Base-by-base conservation (phyloP, 768 basidiomycete genomes). In the Mycena kentingensis region DNA sequence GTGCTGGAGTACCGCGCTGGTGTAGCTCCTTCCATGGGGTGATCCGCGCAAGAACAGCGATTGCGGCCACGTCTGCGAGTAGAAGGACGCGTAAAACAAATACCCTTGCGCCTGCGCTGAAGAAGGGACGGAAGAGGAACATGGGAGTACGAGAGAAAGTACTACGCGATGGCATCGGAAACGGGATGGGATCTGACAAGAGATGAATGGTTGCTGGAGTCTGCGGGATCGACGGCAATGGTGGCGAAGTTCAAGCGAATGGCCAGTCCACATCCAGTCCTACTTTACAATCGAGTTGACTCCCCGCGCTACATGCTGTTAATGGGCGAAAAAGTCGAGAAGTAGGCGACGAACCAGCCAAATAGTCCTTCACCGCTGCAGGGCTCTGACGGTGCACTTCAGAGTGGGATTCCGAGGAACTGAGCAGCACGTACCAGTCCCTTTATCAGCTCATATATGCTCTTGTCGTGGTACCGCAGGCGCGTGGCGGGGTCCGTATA, bases 401-500 rank as follows among this genome's bases (percentile, higher is more conserved):
- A 29, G 27, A 29, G 32, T 16, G 31, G 22, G 11, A 11, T 16
- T 19, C 24, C 8, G 5, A 4, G 3, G 28, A 2, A 27, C n/a
- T 3, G 1, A 46, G n/a, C n/a, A 12, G 15, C 13, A 65, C 77
- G 43, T 52, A 90, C 90, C 63, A 93, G 69, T 43, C 80, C 77
- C 65, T 88, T 89, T 57, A 93, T 82, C 25, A 90, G 72, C 41
- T 90, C 88, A 63, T 91, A 93, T n/a, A 93, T 81, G 55, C 83
- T 88, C 73, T 88, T 90, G 74, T 93, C 87, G 55, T 93, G 87
- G 64, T 88, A 93, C 4, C 91, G 79, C 10, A 93, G 73, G 1
- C 85, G 84, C 0, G 90, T 91, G 2, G 82, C 80, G 5, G 91
- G 90, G 59, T 93, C 88, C 0, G 88, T 92, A 58, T 93, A 93